These are phyloP conservation scores for Forsythia viridissima DNA, from an alignment of 257 asterid species.

Conservation along the genomic window DNA sequence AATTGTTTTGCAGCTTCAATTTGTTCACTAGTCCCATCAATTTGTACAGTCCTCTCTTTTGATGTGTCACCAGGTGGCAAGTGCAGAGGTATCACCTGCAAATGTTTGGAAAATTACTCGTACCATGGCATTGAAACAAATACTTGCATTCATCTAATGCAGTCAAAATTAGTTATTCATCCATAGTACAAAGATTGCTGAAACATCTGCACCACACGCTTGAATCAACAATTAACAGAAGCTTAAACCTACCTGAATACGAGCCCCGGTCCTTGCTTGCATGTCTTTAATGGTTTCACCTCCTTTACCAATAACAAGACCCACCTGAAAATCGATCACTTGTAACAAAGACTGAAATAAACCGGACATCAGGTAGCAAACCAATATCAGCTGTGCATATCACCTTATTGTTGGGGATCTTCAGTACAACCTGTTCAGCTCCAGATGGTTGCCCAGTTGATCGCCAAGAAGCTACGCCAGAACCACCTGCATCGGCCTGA, in stretches of 20 bases:
- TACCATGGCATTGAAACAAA: neutral
- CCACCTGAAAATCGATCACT: conserved; percentile 56
- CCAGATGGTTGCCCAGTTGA: conserved; percentile 64
- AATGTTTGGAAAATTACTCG: conserved; percentile 7
- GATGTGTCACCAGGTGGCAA: conserved; percentile 95
- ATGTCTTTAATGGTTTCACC: conserved; percentile 90
- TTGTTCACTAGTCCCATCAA: conserved; percentile 86
- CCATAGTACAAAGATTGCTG: neutral
- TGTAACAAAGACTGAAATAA: neutral
- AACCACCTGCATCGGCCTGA: conserved; percentile 89
- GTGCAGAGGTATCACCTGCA: conserved; percentile 90
- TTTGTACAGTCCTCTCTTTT: conserved; percentile 81
- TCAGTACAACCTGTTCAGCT: conserved; percentile 62
- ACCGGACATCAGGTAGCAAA: neutral
- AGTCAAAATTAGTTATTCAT: neutral
- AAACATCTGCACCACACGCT: neutral
- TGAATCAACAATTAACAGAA: neutral
- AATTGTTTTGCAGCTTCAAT: conserved; percentile 81
- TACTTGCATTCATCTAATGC: neutral
- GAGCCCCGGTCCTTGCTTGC: conserved; percentile 90
- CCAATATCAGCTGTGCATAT: neutral
- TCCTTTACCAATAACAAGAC: conserved; percentile 97
- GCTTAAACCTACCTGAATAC: conserved; percentile 61
- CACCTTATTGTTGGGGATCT: conserved; percentile 86
- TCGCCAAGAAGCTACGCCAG: conserved; percentile 62